Base-by-base conservation (phyloP, 768 basidiomycete species). In the Lentinula lateritia region DNA sequence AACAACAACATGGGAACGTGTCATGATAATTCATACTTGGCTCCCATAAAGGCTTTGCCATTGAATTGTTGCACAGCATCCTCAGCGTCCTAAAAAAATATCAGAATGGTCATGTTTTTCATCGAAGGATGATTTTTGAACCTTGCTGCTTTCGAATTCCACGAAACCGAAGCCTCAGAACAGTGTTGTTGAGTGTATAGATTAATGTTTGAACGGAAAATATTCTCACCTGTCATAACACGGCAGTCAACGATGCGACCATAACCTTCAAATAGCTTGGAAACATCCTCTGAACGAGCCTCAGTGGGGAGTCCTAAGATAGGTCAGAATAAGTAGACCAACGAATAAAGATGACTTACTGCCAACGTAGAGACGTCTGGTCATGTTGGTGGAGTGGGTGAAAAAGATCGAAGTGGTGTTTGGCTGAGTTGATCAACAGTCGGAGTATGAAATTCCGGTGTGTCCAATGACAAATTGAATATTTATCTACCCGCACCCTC, bases 81-180 rank as follows among this genome's bases (percentile, higher is more conserved):
- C 70, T 98, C 95, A 6, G 96, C 96, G 66, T 99, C 97, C 90
- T 95, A 64, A 48, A 5, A 63, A 64, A 69, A 58, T 53, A 56
- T 48, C 41, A 50, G 32, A 9, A 54, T 10, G 50, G 15, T 23
- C 48, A 9, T 53, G 35, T 32, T 9, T 32, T 39, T 52, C 18
- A 60, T 18, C 43, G 7, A 16, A 45, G 1, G n/a, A 45, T 52
- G 45, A 56, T 5, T 5, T 63, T 10, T 74, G 58, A 71, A 85
- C 94, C 77, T 90, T 87, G 18, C 89, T 73, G 68, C 80, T 90
- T 72, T 96, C 96, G 69, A 97, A 98, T 74, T 98, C 96, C 66
- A 98, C 87, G 72, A 99, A 99, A 60, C 95, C 97, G 69, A 97
- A 99, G 10, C 93, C 93, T 93, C 63, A 45, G 38, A 61, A 59